Evolutionary conservation across 306 rosid genomes (phyloP), one percentile per base, ranked within the genome.

Genomic region (Corylus avellana): DNA sequence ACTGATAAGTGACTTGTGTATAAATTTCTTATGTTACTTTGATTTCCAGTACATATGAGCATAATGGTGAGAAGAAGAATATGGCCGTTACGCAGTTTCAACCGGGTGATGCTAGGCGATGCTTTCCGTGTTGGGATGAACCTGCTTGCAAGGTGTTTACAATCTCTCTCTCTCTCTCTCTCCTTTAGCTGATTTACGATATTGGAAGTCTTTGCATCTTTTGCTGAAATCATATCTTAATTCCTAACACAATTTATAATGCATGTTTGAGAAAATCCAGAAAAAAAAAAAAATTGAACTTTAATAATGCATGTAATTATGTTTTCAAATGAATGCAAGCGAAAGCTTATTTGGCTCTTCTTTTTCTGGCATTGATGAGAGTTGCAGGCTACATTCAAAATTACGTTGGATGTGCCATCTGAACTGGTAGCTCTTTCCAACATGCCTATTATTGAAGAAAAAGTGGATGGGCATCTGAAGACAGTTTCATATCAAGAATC

Each of bases 101-200:
- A 83, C 95, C 98, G 10, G 97, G 89, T 84, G 97, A 95, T 91
- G 98, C 98, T 55, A 91, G 98, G 83, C 82, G 92, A 75, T 95
- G 98, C 86, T 95, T 95, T 85, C 98, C 98, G 12, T 95, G 98
- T 84, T 95, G 98, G 98, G 98, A 95, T 80, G 98, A 95, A 82
- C 98, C 98, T 67, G 97, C 97, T 72, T 91, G 87, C 87, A 95
- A 95, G 98, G 98, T 94, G 16, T 22, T 35, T 18, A 61, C 62
- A 78, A 50, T 29, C 55, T 72, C 68, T 50, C 67, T 76, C 83
- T 50, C 67, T 76, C 83, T 0, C 16, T 22, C 25, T 22, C 25
- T 22, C 25, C 25, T 22, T 27, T 64, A 7, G 71, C 12, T 64
- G 9, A 7, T 64, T 64, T 22, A 64, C 14, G 12, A 35, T 64